Percentiles rank a stretch among this genome's conserved stretches.
phyloP scores from a whole-genome alignment of 352 stramenopile species.

The Phytophthora pini region DNA sequence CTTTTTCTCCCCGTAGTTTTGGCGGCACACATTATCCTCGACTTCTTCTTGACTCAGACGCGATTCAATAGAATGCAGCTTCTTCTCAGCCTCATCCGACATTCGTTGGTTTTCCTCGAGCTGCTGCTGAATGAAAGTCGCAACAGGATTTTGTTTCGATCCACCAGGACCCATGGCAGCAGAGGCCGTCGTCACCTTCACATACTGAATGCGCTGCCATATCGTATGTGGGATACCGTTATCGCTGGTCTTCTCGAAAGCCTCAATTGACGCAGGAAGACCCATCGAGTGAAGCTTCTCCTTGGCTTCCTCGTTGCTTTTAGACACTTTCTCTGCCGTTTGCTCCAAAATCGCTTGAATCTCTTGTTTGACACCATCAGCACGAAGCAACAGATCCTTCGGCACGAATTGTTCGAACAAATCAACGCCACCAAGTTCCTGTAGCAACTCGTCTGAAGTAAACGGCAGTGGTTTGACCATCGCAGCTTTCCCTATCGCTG shows the following conservation, averaged over 20 bases:
- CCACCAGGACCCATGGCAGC: conserved; percentile 24
- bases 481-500: conserved; percentile 59
- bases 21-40: conserved; percentile 71
- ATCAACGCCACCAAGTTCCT: conserved; percentile 65
- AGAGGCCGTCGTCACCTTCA: conserved; percentile 40
- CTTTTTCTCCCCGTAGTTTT: conserved; percentile 67
- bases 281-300: conserved; percentile 61
- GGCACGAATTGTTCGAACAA: conserved; percentile 79
- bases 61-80: conserved; percentile 60
- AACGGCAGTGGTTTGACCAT: conserved; percentile 72
- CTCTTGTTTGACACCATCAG: conserved; percentile 55
- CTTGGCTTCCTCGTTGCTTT: conserved; percentile 60
- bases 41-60: conserved; percentile 62
- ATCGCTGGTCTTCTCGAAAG: conserved; percentile 70
- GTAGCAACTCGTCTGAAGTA: conserved; percentile 53
- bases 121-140: conserved; percentile 50
- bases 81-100: conserved; percentile 65
- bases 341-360: conserved; percentile 51
- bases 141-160: conserved; percentile 39
- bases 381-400: conserved; percentile 54
- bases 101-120: conserved; percentile 60
- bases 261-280: conserved; percentile 80
- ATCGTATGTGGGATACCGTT: conserved; percentile 61
- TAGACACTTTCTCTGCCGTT: conserved; percentile 49
- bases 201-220: conserved; percentile 64